Evolutionary conservation across 177 flowering plant genomes (phyloP).

Genomic region (Telopea speciosissima): DNA sequence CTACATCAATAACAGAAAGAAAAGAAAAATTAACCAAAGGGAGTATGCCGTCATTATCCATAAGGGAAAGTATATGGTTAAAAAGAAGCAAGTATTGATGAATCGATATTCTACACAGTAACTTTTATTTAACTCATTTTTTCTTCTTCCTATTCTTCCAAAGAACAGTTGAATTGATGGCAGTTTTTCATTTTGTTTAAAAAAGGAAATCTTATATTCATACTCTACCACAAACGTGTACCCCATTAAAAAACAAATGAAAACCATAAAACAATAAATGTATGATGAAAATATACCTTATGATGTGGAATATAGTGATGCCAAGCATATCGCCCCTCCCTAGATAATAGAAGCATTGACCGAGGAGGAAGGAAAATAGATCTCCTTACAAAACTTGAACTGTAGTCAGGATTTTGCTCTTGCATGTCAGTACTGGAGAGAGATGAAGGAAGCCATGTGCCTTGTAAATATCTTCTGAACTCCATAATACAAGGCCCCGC

Average conservation of each 20-base stretch:
- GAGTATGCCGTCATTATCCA: too few relatives aligned
- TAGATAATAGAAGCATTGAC: slow-evolving; percentile 78
- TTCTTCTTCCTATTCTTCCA: too few relatives aligned
- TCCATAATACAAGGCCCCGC: slow-evolving; percentile 98
- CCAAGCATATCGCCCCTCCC: slow-evolving; percentile 97
- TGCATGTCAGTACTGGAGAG: slow-evolving; percentile 18
- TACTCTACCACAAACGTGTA: background rate
- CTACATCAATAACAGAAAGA: too few relatives aligned
- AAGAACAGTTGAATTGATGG: too few relatives aligned
- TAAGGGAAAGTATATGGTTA: too few relatives aligned
- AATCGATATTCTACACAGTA: too few relatives aligned
- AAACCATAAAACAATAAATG: background rate
- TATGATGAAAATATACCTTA: slow-evolving; percentile 46
- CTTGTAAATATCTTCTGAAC: slow-evolving; percentile 72
- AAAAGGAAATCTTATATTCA: background rate
- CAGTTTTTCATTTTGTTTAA: too few relatives aligned
- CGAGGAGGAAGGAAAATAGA: slow-evolving; percentile 89
- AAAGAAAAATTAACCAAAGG: too few relatives aligned
- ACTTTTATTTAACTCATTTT: too few relatives aligned
- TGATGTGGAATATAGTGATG: slow-evolving; percentile 96
- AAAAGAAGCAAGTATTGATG: too few relatives aligned
- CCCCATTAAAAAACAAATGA: background rate
- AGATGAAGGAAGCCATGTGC: slow-evolving; percentile 34
- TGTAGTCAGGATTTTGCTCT: slow-evolving; percentile 25
- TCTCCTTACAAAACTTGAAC: slow-evolving; percentile 35